phyloP scores from a whole-genome alignment of 495 filamentous ascomycete genomes.

The Zalerion maritima region DNA sequence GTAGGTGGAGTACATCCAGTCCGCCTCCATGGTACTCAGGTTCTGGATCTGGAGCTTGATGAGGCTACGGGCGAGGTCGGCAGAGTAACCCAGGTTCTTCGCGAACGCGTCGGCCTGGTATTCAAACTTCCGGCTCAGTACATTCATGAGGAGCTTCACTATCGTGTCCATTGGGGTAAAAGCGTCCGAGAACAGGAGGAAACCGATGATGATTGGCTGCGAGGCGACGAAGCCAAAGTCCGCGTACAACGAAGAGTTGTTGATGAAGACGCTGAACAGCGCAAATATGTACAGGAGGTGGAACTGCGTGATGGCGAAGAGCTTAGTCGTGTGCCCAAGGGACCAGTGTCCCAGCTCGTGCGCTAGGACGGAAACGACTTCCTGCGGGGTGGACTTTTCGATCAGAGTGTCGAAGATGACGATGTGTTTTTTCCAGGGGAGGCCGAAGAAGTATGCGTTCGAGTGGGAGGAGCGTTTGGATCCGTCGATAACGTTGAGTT shows the following conservation, averaged over 20 bases:
- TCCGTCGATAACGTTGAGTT: slow-evolving; percentile 91
- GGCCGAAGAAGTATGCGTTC: slow-evolving; percentile 96
- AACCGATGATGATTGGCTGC: slow-evolving; percentile 88
- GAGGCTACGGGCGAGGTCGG: slow-evolving; percentile 68
- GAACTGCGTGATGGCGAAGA: slow-evolving; percentile 55
- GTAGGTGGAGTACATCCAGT: slow-evolving; percentile 95
- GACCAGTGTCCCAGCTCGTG: slow-evolving; percentile 98
- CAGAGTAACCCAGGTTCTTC: slow-evolving; percentile 66
- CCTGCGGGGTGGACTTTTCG: slow-evolving; percentile 78
- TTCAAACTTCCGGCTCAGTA: slow-evolving; percentile 83
- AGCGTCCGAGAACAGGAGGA: slow-evolving; percentile 90
- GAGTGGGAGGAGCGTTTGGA: slow-evolving; percentile 94
- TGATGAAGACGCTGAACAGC: slow-evolving; percentile 92
- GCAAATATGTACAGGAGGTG: slow-evolving; percentile 96
- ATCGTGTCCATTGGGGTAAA: slow-evolving; percentile 81
- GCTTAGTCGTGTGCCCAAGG: slow-evolving; percentile 80
- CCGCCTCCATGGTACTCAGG: slow-evolving; percentile 94
- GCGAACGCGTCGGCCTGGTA: slow-evolving; percentile 93
- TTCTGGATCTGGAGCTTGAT: slow-evolving; percentile 98
- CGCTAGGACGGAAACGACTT: slow-evolving; percentile 87
- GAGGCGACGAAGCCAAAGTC: slow-evolving; percentile 80
- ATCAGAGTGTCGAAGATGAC: slow-evolving; percentile 97
- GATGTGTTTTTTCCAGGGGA: slow-evolving; percentile 99
- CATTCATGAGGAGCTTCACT: slow-evolving; percentile 89
- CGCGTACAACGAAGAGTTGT: slow-evolving; percentile 78